Evolutionary conservation across 176 grass and related monocot genomes (phyloP).

Genomic region (Ampelocalamus luodianensis): DNA sequence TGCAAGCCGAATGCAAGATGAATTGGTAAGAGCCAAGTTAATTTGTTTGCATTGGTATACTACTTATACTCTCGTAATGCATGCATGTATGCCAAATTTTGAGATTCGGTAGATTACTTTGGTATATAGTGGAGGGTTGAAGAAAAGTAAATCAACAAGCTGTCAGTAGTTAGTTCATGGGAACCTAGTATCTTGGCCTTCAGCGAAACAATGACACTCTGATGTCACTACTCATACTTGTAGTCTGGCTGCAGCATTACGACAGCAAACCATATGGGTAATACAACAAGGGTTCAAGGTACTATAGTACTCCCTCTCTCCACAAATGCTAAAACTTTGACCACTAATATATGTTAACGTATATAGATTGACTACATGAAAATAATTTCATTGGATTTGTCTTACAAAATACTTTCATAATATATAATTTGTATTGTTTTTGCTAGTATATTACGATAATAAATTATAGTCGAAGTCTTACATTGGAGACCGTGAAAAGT

Average conservation of each 20-base stretch:
- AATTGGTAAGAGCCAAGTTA: constrained; percentile 38
- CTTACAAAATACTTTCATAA: too few species aligned
- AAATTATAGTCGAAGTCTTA: too few species aligned
- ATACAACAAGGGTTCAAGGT: neutral
- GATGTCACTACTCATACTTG: neutral
- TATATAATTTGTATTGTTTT: too few species aligned
- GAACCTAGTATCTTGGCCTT: neutral
- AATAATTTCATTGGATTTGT: too few species aligned
- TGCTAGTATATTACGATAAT: too few species aligned
- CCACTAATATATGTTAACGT: too few species aligned
- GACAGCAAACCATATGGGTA: neutral
- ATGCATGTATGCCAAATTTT: neutral
- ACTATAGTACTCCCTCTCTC: too few species aligned
- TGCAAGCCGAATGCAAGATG: constrained; percentile 11
- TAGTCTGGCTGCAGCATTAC: too few species aligned
- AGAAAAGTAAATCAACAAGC: neutral
- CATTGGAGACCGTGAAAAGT: too few species aligned
- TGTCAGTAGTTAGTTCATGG: neutral
- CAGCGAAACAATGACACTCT: neutral
- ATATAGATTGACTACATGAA: too few species aligned
- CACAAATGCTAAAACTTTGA: too few species aligned
- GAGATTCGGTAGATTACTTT: neutral
- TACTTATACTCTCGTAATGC: neutral
- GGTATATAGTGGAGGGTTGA: neutral
- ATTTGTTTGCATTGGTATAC: neutral